Conservation (phyloP, 2,329 filamentous ascomycete genomes). For the Aspergillus fumigatus region DNA sequence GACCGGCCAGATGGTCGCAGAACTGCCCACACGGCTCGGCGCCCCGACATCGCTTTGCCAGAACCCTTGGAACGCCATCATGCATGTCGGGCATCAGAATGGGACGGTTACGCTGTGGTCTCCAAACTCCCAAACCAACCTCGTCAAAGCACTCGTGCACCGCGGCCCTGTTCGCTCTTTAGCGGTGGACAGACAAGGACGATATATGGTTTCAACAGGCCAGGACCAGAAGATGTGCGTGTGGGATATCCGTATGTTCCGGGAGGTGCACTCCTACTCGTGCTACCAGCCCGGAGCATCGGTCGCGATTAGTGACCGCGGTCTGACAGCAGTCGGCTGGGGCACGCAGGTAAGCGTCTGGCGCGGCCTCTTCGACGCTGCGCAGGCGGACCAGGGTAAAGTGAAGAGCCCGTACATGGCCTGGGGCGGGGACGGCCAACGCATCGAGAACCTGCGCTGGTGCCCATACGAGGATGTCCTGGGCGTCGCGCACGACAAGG, state of each 20-base stretch:
- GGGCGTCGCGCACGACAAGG: conserved; percentile 75
- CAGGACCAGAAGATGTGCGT: conserved; percentile 90
- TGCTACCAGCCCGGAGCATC: conserved; percentile 77
- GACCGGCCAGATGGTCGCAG: conserved; percentile 81
- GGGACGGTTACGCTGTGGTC: conserved; percentile 95
- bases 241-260: conserved; percentile 93
- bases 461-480: conserved; percentile 94
- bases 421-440: conserved; percentile 82
- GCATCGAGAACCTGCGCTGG: conserved; percentile 78
- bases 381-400: conserved; percentile 66
- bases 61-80: conserved; percentile 86
- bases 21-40: conserved; percentile 79
- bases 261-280: conserved; percentile 84
- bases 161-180: conserved; percentile 80
- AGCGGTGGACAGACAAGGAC: conserved; percentile 80
- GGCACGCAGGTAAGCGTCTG: conserved; percentile 85
- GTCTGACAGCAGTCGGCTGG: conserved; percentile 84
- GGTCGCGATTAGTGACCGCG: conserved; percentile 82
- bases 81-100: conserved; percentile 92
- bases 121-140: conserved; percentile 76
- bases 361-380: conserved; percentile 81
- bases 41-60: conserved; percentile 78
- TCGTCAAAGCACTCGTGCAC: conserved; percentile 89
- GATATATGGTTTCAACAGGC: conserved; percentile 92
- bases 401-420: conserved; percentile 86